Evolutionary conservation across 345 rosid species (phyloP).

Genomic region (Eutrema heterophyllum): DNA sequence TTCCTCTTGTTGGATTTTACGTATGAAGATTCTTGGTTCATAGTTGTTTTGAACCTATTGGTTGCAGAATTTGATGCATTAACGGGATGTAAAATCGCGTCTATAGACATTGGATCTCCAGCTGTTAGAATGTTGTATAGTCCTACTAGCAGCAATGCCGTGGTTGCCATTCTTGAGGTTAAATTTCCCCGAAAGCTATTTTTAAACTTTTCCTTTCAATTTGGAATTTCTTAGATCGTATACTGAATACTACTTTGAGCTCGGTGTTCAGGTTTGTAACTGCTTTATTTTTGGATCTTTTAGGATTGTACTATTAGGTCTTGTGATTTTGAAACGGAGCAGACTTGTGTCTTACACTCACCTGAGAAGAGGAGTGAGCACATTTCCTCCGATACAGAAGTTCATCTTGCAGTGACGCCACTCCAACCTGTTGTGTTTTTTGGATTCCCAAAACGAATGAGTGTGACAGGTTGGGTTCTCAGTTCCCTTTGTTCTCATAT

Average conservation of each 20-base stretch:
- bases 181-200: neutral
- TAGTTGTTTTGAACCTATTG: neutral
- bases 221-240: neutral
- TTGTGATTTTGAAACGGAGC: constrained; percentile 91
- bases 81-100: constrained; percentile 83
- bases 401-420: constrained; percentile 95
- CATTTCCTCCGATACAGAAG: constrained; percentile 72
- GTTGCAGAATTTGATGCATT: constrained; percentile 82
- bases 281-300: neutral
- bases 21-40: neutral
- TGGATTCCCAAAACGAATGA: constrained; percentile 89
- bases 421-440: constrained; percentile 94
- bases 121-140: constrained; percentile 84
- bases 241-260: neutral
- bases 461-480: constrained; percentile 67
- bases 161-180: constrained; percentile 87
- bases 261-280: neutral
- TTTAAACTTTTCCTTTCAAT: no score
- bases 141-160: constrained; percentile 76
- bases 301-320: constrained; percentile 96
- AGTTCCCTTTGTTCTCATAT: neutral
- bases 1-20: neutral
- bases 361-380: constrained; percentile 84
- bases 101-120: constrained; percentile 71
- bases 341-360: constrained; percentile 90